Evolutionary conservation across 305 asterid species (phyloP).

Genomic region (Caryopteris hybrid): DNA sequence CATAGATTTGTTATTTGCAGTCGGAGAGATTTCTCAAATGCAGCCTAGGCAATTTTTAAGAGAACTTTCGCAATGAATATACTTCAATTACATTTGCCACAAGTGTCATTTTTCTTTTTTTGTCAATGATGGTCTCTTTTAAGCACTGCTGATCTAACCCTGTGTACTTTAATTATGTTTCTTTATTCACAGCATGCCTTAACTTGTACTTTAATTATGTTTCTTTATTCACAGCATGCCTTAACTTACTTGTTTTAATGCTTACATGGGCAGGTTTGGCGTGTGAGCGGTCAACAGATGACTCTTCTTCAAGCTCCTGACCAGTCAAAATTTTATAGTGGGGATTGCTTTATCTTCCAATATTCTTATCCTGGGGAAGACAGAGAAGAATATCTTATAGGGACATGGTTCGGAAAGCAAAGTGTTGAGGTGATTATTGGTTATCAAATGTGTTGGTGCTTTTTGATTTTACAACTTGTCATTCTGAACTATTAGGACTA

Average conservation of each 20-base stretch:
- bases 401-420: slow-evolving; percentile 98
- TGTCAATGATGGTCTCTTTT: too few relatives aligned
- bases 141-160: background rate
- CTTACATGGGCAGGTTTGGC: slow-evolving; percentile 74
- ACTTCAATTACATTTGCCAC: too few relatives aligned
- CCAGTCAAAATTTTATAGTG: slow-evolving; percentile 86
- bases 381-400: slow-evolving; percentile 81
- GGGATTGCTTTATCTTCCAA: slow-evolving; percentile 92
- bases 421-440: slow-evolving; percentile 67
- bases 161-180: background rate
- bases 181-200: slow-evolving; percentile 6
- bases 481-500: slow-evolving; percentile 2
- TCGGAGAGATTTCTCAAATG: background rate
- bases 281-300: slow-evolving; percentile 67
- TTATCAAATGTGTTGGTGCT: slow-evolving; percentile 1
- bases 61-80: background rate
- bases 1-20: too few relatives aligned
- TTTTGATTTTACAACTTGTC: slow-evolving; percentile 5
- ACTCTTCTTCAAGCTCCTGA: slow-evolving; percentile 65
- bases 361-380: slow-evolving; percentile 89
- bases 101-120: too few relatives aligned
- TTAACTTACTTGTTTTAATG: slow-evolving; percentile 18
- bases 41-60: background rate
- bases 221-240: slow-evolving; percentile 1
- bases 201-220: too few relatives aligned